phyloP scores from a whole-genome alignment of 768 basidiomycete species.

The Lentinula sp. region DNA sequence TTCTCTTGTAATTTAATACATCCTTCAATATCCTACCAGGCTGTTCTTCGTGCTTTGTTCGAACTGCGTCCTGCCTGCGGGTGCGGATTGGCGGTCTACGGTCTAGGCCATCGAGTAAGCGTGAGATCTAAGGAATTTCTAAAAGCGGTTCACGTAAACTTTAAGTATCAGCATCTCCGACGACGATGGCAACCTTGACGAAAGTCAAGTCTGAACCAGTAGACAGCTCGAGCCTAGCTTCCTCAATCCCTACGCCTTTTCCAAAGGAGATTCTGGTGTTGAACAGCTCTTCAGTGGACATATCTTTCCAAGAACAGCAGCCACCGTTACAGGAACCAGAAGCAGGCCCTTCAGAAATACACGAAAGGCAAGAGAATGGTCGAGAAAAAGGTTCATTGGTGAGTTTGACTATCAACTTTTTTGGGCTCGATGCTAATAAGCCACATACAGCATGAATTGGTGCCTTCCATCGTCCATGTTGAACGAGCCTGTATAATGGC shows the following conservation, averaged over 20 bases:
- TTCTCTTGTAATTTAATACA: neutral
- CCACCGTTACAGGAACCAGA: neutral
- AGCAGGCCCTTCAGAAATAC: constrained; percentile 1
- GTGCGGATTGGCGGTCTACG: neutral
- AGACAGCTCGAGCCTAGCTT: neutral
- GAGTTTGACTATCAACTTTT: neutral
- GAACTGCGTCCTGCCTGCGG: neutral
- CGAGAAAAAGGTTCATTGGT: neutral
- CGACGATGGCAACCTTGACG: constrained; percentile 8
- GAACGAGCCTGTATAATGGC: constrained; percentile 73
- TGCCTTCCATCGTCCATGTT: constrained; percentile 69
- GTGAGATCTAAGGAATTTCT: neutral
- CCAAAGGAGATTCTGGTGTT: constrained; percentile 1
- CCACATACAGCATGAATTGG: constrained; percentile 44
- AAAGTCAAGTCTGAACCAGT: constrained; percentile 1
- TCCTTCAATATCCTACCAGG: neutral
- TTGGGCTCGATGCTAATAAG: neutral
- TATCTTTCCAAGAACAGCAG: neutral
- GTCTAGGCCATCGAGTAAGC: neutral
- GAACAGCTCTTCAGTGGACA: neutral
- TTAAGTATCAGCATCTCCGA: neutral
- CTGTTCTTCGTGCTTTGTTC: too few relatives aligned
- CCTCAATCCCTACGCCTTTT: constrained; percentile 7
- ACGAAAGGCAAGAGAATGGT: neutral
- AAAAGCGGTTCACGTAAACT: neutral